Base-by-base conservation (phyloP, 1,284 basidiomycete genomes). In the Kalmanozyma brasiliensis region DNA sequence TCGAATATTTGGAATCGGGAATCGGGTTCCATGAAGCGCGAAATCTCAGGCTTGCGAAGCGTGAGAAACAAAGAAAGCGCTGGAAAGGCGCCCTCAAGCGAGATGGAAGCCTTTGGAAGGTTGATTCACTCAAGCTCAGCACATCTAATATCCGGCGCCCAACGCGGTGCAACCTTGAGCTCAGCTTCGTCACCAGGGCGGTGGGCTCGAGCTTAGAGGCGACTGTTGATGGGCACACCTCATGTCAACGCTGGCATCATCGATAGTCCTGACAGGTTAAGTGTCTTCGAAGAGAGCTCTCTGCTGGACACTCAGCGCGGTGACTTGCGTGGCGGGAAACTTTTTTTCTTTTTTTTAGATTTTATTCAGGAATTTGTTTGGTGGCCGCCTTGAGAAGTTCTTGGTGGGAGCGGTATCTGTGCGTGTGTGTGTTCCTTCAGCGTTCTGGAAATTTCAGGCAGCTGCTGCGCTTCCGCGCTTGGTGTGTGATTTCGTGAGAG, bases 71-170 rank as follows among this genome's bases (percentile, higher is more conserved):
- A n/a, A 24, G 56, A 58, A 58, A 22, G 17, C 42, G 48, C 48
- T 51, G 17, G 56, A 51, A 58, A 47, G 0, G 14, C 1, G 22
- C n/a, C 1, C 8, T 23, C 24, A 16, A 9, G n/a, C 32, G 42
- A 26, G 20, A 52, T 59, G 34, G 57, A 59, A 60, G 40, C 13
- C 40, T 40, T 52, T 60, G 37, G 49, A 60, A 60, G 49, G 36
- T 52, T 33, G 29, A 19, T 30, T 19, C 14, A 10, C 22, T 36
- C 19, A n/a, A n/a, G n/a, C n/a, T n/a, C 26, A 29, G 26, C 26
- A 29, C n/a, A n/a, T 6, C 26, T 29, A 29, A 29, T 29, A 29
- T 29, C 26, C 26, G 26, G 11, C 26, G 26, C 26, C 26, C 26
- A 29, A 29, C 26, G 26, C 26, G 26, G 7, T 29, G 6, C 6